A percentile compares a stretch with the other conserved stretches of the same genome.
Evolutionary conservation across 768 basidiomycete species (phyloP).

Genomic region (Suillus ampliporus): DNA sequence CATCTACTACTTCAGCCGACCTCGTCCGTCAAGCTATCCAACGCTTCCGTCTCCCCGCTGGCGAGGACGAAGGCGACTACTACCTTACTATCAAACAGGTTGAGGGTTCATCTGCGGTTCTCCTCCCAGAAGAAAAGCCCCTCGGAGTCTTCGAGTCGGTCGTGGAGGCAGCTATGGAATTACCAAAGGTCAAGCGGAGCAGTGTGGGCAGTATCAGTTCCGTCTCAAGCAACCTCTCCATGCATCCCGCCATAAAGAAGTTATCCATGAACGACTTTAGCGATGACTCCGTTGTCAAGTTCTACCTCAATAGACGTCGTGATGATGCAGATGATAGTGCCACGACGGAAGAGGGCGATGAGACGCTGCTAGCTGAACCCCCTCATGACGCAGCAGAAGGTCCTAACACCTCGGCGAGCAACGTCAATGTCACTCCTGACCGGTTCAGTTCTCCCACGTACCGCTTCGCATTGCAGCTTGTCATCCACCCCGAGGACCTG

Average conservation of each 20-base stretch:
- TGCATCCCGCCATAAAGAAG: conserved; percentile 95
- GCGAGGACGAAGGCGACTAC: conserved; percentile 66
- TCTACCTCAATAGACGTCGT: conserved; percentile 82
- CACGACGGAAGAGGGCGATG: conserved; percentile 52
- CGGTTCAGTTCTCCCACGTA: conserved; percentile 83
- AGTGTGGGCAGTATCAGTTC: conserved; percentile 94
- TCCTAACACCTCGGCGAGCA: conserved; percentile 28
- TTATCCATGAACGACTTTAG: conserved; percentile 97
- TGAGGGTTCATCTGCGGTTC: conserved; percentile 81
- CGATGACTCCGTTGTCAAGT: conserved; percentile 96
- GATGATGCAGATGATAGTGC: conserved; percentile 51
- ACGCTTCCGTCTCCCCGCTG: conserved; percentile 82
- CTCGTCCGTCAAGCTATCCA: conserved; percentile 93
- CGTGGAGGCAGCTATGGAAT: conserved; percentile 77
- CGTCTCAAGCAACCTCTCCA: conserved; percentile 88
- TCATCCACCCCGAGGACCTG: conserved; percentile 88
- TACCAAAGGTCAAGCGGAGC: conserved; percentile 90
- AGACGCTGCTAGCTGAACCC: conserved; percentile 45
- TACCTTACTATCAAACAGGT: conserved; percentile 94
- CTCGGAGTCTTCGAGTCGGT: conserved; percentile 89
- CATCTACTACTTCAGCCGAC: conserved; percentile 82
- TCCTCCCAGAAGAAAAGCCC: conserved; percentile 77
- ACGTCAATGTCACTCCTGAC: conserved; percentile 61
- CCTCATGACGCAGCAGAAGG: conserved; percentile 36
- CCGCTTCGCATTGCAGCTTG: conserved; percentile 84